phyloP scores from a whole-genome alignment of 345 rosid genomes.

The Eucalyptus microcorys region DNA sequence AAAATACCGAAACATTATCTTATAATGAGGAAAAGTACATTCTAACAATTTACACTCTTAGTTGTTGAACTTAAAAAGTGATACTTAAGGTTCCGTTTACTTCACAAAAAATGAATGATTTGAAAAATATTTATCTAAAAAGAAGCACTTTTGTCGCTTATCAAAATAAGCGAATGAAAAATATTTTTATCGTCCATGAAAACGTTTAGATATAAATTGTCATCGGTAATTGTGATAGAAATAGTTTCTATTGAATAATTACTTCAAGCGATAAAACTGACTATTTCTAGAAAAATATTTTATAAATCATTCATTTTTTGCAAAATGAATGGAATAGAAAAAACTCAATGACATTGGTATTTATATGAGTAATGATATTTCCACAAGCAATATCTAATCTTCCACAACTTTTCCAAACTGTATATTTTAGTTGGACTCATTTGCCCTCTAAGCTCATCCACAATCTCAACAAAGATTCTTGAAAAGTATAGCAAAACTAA shows the following conservation, averaged over 20 bases:
- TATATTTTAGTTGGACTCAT: background rate
- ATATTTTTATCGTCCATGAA: too few species aligned
- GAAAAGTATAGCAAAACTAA: background rate
- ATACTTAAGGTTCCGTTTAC: background rate
- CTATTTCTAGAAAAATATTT: too few species aligned
- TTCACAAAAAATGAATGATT: too few species aligned
- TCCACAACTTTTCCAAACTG: background rate
- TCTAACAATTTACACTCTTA: background rate
- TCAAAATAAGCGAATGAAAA: too few species aligned
- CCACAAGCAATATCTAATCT: background rate
- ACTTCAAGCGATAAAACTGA: too few species aligned
- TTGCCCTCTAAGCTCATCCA: background rate
- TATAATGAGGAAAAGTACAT: background rate
- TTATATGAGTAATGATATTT: background rate
- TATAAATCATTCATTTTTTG: background rate
- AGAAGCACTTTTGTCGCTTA: too few species aligned
- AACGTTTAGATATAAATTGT: too few species aligned
- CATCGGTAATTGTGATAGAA: too few species aligned
- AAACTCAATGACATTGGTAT: background rate
- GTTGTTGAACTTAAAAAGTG: background rate
- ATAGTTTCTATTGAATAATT: too few species aligned
- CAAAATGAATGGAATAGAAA: background rate
- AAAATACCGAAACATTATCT: background rate
- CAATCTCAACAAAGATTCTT: background rate
- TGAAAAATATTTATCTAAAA: too few species aligned